Base-by-base conservation (phyloP, 140 eudicot species). In the Cichorium intybus region DNA sequence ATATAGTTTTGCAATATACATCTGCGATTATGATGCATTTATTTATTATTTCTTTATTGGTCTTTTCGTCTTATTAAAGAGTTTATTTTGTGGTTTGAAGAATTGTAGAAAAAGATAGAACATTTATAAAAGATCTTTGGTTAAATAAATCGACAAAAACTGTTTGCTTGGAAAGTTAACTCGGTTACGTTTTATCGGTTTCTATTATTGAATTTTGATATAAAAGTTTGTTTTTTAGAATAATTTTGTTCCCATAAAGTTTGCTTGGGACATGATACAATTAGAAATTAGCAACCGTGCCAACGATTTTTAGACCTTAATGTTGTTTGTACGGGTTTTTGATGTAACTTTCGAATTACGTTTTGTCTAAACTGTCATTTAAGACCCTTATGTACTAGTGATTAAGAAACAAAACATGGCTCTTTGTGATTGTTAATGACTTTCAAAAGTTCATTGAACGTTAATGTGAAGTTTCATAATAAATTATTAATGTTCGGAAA, bases 1-100 rank as follows among this genome's bases (percentile, higher is more conserved):
- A 35, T 58, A 75, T 66, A 34, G 17, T 74, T 65, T 65, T 58
- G 23, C 67, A 57, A 23, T 66, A 66, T 58, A 27, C 68, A 74
- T 64, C 31, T 34, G 57, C 35, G 78, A 64, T 73, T 31, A 47
- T 74, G 57, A 17, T 58, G 16, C 21, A 37, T 27, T 54, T 63
- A 0, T 75, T 50, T 58, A 56, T 56, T 57, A 39, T 16, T 66
- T 49, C 0, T 24, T 35, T 50, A 50, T 74, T 66, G 3, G 23
- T 59, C 70, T 59, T 74, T 74, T 66, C 50, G 62, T 67, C 74
- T 37, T 37, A 43, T 9, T 57, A 17, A 62, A 57, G 56, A 49
- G 69, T 56, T 73, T 37, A 16, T 45, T 54, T 29, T 16, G 10
- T 18, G 17, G 14, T 60, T 60, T 20, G 10, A 57, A 56, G 7